Conservation (phyloP, 129 eudicot species). For the Oenanthe sinensis region DNA sequence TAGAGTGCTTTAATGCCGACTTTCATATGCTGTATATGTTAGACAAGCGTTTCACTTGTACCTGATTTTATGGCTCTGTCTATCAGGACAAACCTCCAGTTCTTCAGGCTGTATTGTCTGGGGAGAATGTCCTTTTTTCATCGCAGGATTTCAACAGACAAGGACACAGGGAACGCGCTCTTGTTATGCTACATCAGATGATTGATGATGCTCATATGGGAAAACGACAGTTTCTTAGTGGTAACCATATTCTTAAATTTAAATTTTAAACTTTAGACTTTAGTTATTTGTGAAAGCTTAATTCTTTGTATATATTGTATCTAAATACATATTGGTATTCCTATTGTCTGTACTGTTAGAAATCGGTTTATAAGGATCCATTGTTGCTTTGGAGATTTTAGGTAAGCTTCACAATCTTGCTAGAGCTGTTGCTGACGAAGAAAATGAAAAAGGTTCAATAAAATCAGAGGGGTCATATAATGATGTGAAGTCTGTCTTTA, state of each 20-base stretch:
- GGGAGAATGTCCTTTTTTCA: constrained; percentile 42
- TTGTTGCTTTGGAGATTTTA: constrained; percentile 18
- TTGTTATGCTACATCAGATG: constrained; percentile 92
- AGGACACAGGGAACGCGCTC: constrained; percentile 95
- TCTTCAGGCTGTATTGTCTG: constrained; percentile 78
- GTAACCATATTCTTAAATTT: constrained; percentile 21
- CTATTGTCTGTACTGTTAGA: background rate
- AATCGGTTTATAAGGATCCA: background rate
- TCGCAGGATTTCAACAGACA: constrained; percentile 59
- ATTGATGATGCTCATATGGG: constrained; percentile 98
- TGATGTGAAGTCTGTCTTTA: constrained; percentile 33
- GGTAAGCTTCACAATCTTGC: constrained; percentile 99
- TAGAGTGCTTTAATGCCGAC: background rate
- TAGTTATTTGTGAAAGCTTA: background rate
- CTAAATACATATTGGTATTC: background rate
- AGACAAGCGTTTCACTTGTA: background rate
- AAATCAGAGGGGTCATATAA: constrained; percentile 43
- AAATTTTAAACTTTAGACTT: background rate
- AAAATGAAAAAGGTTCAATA: constrained; percentile 44
- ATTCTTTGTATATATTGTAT: background rate
- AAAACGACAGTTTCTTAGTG: constrained; percentile 93
- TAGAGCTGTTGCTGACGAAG: constrained; percentile 97
- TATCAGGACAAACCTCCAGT: constrained; percentile 68
- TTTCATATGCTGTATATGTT: background rate
- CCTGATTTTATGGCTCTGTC: background rate